Evolutionary conservation across 176 grass and related monocot genomes (phyloP).

Genomic region (Secale cereale): DNA sequence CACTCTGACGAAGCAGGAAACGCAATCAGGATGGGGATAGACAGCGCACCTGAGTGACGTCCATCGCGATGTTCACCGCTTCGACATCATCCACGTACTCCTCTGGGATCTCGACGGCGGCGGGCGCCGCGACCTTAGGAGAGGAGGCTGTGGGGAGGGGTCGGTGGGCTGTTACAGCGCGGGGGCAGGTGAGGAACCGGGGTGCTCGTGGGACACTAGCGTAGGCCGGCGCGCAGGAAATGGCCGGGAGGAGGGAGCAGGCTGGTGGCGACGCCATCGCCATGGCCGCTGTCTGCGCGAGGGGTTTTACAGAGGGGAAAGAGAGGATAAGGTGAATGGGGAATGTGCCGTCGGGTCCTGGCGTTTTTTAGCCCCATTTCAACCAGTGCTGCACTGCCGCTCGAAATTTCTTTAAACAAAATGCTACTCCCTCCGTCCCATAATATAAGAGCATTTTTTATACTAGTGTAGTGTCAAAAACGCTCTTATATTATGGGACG

Average conservation of each 20-base stretch:
- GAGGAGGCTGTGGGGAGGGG: slow-evolving; percentile 17
- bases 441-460: no score
- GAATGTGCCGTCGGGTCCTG: background rate
- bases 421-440: no score
- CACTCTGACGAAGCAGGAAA: background rate
- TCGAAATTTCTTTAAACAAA: no score
- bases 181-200: slow-evolving; percentile 8
- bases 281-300: slow-evolving; percentile 36
- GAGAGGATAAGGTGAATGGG: slow-evolving; percentile 40
- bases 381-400: no score
- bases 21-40: background rate
- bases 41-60: slow-evolving; percentile 69
- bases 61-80: slow-evolving; percentile 86
- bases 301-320: slow-evolving; percentile 28
- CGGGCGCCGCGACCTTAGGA: slow-evolving; percentile 26
- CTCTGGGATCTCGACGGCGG: slow-evolving; percentile 31
- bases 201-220: background rate
- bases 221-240: background rate
- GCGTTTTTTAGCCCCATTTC: no score
- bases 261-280: slow-evolving; percentile 57
- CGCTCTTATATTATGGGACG: no score
- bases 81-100: slow-evolving; percentile 56
- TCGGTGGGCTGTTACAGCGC: background rate
- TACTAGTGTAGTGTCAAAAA: no score
- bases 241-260: slow-evolving; percentile 36